Base-by-base conservation (phyloP, 23 red algal species). In the Gracilariopsis chorda region DNA sequence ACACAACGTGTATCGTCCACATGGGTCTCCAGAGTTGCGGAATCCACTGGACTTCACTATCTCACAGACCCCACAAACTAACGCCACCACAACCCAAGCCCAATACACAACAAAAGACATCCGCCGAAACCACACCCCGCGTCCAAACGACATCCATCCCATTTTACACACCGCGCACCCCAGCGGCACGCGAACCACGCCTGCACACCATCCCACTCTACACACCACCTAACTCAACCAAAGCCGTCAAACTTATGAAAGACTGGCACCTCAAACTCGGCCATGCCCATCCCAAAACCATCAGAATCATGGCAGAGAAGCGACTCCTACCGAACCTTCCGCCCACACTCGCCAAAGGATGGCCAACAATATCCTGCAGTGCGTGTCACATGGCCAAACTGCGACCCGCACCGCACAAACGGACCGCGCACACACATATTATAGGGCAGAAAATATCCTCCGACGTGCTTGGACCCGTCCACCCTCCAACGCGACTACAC, bases 241-340 rank as follows among this genome's bases (percentile, higher is more conserved):
- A 11, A 40, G 39, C 30, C 2, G 20, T 16, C 9, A 20, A 37
- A 24, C 41, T 23, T 10, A 80, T 80, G 29, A 4, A 7, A 16
- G 49, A 53, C 13, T 68, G 53, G 36, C 57, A 84, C 19, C 58
- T 84, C 6, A 67, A 63, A 17, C 80, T 84, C 1, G 60, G 60
- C 43, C 80, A 84, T 34, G 65, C 51, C 34, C 56, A 63, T 37
- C 58, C 59, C 12, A 0, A 37, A 1, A 9, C 25, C 3, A 30
- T 83, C 1, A 32, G 62, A 9, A 1, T 35, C 3, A 83, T 83
- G 58, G 28, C 53, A 1, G 1, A 10, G 12, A 2, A 48, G 36
- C 62, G n/a, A 20, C 39, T 69, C 2, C 45, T 49, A 0, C 80
- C 56, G 24, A 27, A 21, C 48, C 56, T 84, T 47, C 28, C 80